Evolutionary conservation across 495 filamentous ascomycete genomes (phyloP), one percentile per base, ranked within the genome.

Genomic region (Parathielavia appendiculata): DNA sequence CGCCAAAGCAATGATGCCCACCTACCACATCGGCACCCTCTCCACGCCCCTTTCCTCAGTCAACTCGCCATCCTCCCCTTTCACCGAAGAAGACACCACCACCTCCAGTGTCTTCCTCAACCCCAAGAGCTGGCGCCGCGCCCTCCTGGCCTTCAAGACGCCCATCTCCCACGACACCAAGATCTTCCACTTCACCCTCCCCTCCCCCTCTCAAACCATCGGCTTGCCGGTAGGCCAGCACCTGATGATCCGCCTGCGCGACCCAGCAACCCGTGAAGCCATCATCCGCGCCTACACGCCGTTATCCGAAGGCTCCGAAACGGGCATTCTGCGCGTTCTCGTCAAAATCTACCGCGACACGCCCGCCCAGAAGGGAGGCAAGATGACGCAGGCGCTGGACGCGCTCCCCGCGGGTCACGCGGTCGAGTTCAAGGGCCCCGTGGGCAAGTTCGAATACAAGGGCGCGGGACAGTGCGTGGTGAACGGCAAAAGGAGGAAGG

Each of bases 271-370:
- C 2, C 71, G 80, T 17, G 84, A 91, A 68, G 74, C 83, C 34
- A 87, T 96, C 63, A 91, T 96, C 66, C 81, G 92, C 34, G 84
- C 87, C 2, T 97, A 97, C 71, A 97, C 92, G 3, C 92, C 92
- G 7, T 84, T 96, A 48, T 91, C 90, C 0, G 76, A 86, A 19
- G 79, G 73, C 10, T 67, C 68, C 5, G 74, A 84, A 35, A 71
- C 73, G 51, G 92, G 92, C 6, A 75, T 71, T 16, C 72, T 95
- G 52, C 80, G 89, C 41, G 73, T 97, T 10, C 79, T 97, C 0
- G 76, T 97, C 56, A 97, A 97, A 68, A 76, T 97, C 47, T 97
- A 97, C 72, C 86, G 85, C 63, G 82, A 84, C 51, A 83, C 78
- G 0, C 69, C 71, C 13, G 62, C 61, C 34, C 30, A 14, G 13